Percentiles rank a stretch among this genome's conserved stretches.
Conservation (phyloP, 2,329 filamentous ascomycete genomes). For the Monosporascus sp. region DNA sequence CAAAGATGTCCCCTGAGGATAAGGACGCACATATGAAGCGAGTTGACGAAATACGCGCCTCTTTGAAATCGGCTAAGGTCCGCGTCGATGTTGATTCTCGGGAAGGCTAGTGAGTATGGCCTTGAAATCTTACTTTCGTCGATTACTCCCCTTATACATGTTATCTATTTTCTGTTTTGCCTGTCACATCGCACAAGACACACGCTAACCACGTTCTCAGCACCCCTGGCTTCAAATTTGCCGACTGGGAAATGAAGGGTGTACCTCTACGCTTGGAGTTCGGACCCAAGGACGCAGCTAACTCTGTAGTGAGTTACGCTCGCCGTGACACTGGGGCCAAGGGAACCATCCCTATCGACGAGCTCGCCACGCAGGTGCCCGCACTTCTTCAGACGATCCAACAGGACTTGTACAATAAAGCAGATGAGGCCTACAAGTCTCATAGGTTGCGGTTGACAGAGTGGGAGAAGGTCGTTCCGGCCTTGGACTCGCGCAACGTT, state of each 20-base stretch:
- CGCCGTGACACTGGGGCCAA: constrained; percentile 87
- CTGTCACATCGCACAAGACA: no score
- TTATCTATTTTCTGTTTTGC: background rate
- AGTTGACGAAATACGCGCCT: constrained; percentile 63
- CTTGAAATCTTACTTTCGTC: background rate
- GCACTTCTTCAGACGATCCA: constrained; percentile 87
- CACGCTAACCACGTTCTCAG: constrained; percentile 9
- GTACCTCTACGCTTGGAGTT: constrained; percentile 92
- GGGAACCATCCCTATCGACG: constrained; percentile 68
- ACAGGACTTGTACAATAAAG: constrained; percentile 70
- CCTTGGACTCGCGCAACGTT: constrained; percentile 87
- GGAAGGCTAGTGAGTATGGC: constrained; percentile 61
- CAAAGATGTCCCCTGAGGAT: constrained; percentile 77
- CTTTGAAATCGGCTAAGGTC: constrained; percentile 67
- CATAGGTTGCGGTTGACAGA: constrained; percentile 78
- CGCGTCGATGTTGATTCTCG: constrained; percentile 78
- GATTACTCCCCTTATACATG: background rate
- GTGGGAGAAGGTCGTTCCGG: constrained; percentile 88
- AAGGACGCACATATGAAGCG: constrained; percentile 70
- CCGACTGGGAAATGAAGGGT: constrained; percentile 96
- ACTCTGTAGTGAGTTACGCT: constrained; percentile 76
- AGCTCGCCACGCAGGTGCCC: constrained; percentile 69
- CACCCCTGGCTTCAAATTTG: constrained; percentile 96
- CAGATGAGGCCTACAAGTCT: constrained; percentile 69
- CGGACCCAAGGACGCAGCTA: constrained; percentile 87